phyloP scores from a whole-genome alignment of 148 eudicot species.

The Camellia japonica region DNA sequence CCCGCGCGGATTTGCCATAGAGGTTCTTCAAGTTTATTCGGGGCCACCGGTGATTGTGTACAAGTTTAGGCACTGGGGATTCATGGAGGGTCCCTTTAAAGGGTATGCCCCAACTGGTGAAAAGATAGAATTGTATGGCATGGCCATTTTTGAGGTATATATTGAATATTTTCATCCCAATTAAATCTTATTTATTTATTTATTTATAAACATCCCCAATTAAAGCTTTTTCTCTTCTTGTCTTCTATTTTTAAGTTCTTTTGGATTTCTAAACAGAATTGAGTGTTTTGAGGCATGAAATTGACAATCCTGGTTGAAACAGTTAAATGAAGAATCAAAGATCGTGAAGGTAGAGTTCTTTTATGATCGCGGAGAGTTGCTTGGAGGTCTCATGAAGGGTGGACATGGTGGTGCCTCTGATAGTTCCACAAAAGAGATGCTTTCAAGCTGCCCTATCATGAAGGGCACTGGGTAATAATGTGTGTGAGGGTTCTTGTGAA shows the following conservation, averaged over 20 bases:
- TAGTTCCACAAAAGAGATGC: constrained; percentile 12
- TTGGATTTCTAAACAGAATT: too few relatives aligned
- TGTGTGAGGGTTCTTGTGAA: too few relatives aligned
- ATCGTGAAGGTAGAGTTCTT: constrained; percentile 59
- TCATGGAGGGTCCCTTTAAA: constrained; percentile 79
- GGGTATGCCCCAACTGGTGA: constrained; percentile 72
- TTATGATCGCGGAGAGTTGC: constrained; percentile 63
- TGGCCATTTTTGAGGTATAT: constrained; percentile 49
- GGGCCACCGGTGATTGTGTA: constrained; percentile 63
- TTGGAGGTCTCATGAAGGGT: constrained; percentile 52
- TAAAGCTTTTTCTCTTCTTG: too few relatives aligned
- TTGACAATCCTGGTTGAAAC: neutral
- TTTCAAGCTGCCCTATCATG: constrained; percentile 46
- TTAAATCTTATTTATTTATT: too few relatives aligned
- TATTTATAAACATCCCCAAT: too few relatives aligned
- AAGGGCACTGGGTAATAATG: constrained; percentile 11
- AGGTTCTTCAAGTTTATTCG: constrained; percentile 63
- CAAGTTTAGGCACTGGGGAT: constrained; percentile 84
- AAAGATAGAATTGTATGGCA: constrained; percentile 51
- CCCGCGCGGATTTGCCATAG: constrained; percentile 67
- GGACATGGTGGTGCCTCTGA: neutral
- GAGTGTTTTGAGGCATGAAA: neutral
- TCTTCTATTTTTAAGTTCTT: too few relatives aligned
- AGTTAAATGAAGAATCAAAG: constrained; percentile 63
- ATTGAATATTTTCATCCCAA: too few relatives aligned